These are phyloP conservation scores for Saitoella complicata DNA, from an alignment of 805 yeast species.

Conservation along the genomic window DNA sequence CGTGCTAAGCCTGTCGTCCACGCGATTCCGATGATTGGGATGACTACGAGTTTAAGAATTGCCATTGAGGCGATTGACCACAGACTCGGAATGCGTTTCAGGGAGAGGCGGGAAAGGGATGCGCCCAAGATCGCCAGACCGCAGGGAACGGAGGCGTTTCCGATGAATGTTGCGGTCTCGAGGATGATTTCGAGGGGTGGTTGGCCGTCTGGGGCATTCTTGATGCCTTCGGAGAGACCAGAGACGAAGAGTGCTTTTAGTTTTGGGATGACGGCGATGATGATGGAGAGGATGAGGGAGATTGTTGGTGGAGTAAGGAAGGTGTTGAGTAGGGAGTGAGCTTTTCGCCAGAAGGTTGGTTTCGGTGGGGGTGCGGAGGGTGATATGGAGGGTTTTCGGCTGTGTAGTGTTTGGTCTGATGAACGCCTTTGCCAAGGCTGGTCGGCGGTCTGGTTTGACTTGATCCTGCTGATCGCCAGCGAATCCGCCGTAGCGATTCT, in stretches of 20 bases:
- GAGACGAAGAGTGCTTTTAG: conserved; percentile 46
- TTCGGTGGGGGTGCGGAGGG: too few species aligned
- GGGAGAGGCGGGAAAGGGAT: conserved; percentile 59
- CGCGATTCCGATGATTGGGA: conserved; percentile 67
- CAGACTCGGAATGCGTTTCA: conserved; percentile 44
- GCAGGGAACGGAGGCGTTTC: conserved; percentile 76
- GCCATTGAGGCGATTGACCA: conserved; percentile 42
- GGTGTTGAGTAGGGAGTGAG: conserved; percentile 25
- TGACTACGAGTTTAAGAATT: conserved; percentile 39
- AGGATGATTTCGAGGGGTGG: conserved; percentile 77
- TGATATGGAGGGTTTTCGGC: too few species aligned
- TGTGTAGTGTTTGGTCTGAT: too few species aligned
- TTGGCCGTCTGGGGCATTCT: conserved; percentile 63
- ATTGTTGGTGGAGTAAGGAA: conserved; percentile 57
- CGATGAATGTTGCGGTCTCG: conserved; percentile 66
- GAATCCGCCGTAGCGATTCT: too few species aligned
- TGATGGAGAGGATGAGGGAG: conserved; percentile 46
- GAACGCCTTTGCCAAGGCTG: too few species aligned
- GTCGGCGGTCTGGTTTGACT: too few species aligned
- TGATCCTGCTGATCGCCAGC: too few species aligned
- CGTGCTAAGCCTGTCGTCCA: conserved; percentile 44
- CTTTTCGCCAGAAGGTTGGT: too few species aligned
- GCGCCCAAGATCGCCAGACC: conserved; percentile 77
- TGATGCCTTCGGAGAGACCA: conserved; percentile 26
- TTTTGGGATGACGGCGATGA: conserved; percentile 77